These are phyloP conservation scores for Agastache rugosa DNA, from an alignment of 257 asterid species.

Conservation along the genomic window DNA sequence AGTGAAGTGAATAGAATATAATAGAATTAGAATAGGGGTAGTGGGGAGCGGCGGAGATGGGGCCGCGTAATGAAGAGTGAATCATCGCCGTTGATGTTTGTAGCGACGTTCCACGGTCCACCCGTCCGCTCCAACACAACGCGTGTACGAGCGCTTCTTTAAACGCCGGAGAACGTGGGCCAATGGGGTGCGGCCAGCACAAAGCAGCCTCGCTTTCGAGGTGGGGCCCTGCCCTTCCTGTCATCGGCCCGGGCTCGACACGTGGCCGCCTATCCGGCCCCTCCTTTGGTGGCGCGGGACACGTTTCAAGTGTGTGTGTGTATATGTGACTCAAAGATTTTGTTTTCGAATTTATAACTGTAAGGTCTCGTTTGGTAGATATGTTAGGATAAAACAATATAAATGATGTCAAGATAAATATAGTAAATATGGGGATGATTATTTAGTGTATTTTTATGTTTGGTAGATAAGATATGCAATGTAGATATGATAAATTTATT, in stretches of 20 bases:
- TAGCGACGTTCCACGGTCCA: conserved; percentile 35
- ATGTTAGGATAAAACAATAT: too few relatives aligned
- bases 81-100: conserved; percentile 43
- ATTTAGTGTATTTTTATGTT: too few relatives aligned
- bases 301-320: conserved; percentile 37
- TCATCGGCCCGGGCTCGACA: conserved; percentile 11
- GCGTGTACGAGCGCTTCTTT: conserved; percentile 40
- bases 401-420: too few relatives aligned
- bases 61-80: conserved; percentile 7
- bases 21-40: too few relatives aligned
- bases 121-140: conserved; percentile 48
- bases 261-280: conserved; percentile 4
- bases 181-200: conserved; percentile 25
- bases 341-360: neutral
- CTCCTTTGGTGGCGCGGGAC: conserved; percentile 39
- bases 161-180: conserved; percentile 40
- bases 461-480: too few relatives aligned
- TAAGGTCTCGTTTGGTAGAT: too few relatives aligned
- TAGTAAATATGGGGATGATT: too few relatives aligned
- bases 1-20: too few relatives aligned
- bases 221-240: neutral
- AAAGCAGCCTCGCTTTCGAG: neutral
- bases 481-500: too few relatives aligned
- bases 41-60: conserved; percentile 6
- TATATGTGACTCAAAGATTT: neutral